These are phyloP conservation scores for Venturia carpophila DNA, from an alignment of 2,329 filamentous ascomycete species.

Conservation along the genomic window DNA sequence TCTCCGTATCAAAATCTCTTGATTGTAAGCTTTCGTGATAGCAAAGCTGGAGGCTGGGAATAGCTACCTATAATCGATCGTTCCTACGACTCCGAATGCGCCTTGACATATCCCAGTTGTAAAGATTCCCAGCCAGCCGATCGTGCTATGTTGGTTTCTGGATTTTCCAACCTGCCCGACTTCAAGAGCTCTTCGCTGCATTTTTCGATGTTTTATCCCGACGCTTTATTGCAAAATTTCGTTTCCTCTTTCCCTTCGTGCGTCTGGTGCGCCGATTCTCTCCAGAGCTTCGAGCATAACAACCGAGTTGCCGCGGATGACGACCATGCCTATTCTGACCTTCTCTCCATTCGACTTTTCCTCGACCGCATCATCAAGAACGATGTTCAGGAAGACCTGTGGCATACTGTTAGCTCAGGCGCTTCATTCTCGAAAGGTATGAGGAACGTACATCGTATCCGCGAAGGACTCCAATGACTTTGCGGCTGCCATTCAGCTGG, in stretches of 20 bases:
- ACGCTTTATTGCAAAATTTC: not conserved
- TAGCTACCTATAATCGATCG: conserved; percentile 8
- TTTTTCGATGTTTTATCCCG: not conserved
- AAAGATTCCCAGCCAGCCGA: not conserved
- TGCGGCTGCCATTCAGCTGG: conserved; percentile 94
- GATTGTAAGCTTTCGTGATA: conserved; percentile 10
- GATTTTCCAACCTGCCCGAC: not conserved
- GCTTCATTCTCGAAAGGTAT: not conserved
- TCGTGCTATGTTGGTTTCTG: not conserved
- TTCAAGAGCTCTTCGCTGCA: not conserved
- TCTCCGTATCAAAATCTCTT: conserved; percentile 2
- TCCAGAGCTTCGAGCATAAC: conserved; percentile 77
- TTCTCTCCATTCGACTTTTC: conserved; percentile 91
- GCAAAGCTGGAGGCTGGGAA: conserved; percentile 12
- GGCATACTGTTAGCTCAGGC: conserved; percentile 5
- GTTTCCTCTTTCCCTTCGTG: conserved; percentile 10
- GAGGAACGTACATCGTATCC: conserved; percentile 76
- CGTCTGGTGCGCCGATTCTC: conserved; percentile 8
- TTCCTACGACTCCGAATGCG: conserved; percentile 2
- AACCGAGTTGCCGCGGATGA: conserved; percentile 95
- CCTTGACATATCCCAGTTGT: not conserved
- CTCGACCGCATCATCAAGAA: conserved; percentile 92
- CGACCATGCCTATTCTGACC: conserved; percentile 83
- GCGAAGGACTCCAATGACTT: conserved; percentile 87
- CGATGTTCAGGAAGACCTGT: conserved; percentile 96